Base-by-base conservation (phyloP, 2,329 filamentous ascomycete genomes). In the Neocucurbitaria cava region DNA sequence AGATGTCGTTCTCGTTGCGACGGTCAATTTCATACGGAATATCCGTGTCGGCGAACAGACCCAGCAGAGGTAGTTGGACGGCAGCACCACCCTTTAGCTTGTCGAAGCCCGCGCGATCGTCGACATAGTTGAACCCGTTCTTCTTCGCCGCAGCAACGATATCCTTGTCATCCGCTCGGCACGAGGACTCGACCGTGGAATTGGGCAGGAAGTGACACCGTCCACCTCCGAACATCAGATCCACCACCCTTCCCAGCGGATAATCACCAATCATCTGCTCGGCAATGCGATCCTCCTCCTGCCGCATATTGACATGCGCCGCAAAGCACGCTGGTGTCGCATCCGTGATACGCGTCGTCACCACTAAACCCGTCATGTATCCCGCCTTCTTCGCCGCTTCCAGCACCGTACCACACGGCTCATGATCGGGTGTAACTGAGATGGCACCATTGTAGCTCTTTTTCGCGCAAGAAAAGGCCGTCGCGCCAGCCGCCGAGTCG, bases 401-500 rank as follows among this genome's bases (percentile, higher is more conserved):
- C 48, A 99, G 85, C 35, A 90, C 92, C 17, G 93, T 96, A 7
- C 94, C 95, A 75, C 95, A 99, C 4, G 95, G 92, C 26, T 87
- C 86, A 64, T 90, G 87, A 75, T 96, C 89, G 0, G 93, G 93
- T 15, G 96, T 82, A 49, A 96, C 89, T 9, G 92, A 90, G 65
- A 99, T 98, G 64, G 95, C 95, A 43, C 92, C 92, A 71, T 99
- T 99, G 80, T 99, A 99, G 75, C 89, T 96, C 85, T 99, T 99
- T 71, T 83, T 79, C 18, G 87, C 94, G 70, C 95, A 99, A 2
- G 91, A 92, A 75, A 99, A 99, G 1, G 95, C 95, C 0, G 95
- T 99, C 3, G 95, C 95, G 33, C 95, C 95, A n/a, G 95, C 95
- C 5, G 95, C 95, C 54, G 91, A 96, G 77, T 99, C 95, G 1